Conservation (phyloP, 2,329 filamentous ascomycete species). For the Ramichloridium luteum region DNA sequence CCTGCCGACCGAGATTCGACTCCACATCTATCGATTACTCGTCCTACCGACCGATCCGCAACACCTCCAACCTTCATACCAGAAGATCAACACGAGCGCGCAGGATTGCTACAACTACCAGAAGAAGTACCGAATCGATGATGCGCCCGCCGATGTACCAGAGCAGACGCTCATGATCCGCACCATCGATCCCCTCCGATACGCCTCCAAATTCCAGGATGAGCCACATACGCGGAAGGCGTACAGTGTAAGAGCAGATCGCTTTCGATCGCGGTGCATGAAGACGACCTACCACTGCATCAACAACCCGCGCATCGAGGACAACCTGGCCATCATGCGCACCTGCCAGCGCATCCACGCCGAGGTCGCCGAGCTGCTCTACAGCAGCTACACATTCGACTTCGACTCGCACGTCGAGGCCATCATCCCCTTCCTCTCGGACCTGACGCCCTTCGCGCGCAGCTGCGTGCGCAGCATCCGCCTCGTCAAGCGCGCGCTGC, state of each 20-base stretch:
- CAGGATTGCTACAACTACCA: slow-evolving; percentile 34
- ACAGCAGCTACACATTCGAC: slow-evolving; percentile 44
- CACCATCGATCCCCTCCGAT: slow-evolving; percentile 29
- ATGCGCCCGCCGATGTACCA: slow-evolving; percentile 6
- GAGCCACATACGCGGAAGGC: slow-evolving; percentile 24
- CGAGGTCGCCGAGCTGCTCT: slow-evolving; percentile 46
- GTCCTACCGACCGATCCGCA: slow-evolving; percentile 23
- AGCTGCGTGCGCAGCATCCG: slow-evolving; percentile 38
- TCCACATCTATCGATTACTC: slow-evolving; percentile 37
- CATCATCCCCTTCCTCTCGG: slow-evolving; percentile 46
- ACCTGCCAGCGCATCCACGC: slow-evolving; percentile 36
- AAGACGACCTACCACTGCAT: slow-evolving; percentile 46
- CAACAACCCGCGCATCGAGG: slow-evolving; percentile 29
- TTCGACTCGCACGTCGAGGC: slow-evolving; percentile 51
- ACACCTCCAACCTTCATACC: slow-evolving; percentile 22
- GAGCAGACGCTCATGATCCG: slow-evolving; percentile 29
- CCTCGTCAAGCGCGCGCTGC: slow-evolving; percentile 44
- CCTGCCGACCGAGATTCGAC: slow-evolving; percentile 34
- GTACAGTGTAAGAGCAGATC: slow-evolving; percentile 30
- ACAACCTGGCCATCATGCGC: slow-evolving; percentile 19
- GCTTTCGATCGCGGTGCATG: slow-evolving; percentile 31
- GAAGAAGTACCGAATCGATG: slow-evolving; percentile 12
- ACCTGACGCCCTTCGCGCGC: slow-evolving; percentile 41
- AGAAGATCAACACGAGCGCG: slow-evolving; percentile 23
- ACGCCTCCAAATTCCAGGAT: slow-evolving; percentile 15